phyloP scores from a whole-genome alignment of 75 land plant genomes.

The Selaginella moellendorffii region DNA sequence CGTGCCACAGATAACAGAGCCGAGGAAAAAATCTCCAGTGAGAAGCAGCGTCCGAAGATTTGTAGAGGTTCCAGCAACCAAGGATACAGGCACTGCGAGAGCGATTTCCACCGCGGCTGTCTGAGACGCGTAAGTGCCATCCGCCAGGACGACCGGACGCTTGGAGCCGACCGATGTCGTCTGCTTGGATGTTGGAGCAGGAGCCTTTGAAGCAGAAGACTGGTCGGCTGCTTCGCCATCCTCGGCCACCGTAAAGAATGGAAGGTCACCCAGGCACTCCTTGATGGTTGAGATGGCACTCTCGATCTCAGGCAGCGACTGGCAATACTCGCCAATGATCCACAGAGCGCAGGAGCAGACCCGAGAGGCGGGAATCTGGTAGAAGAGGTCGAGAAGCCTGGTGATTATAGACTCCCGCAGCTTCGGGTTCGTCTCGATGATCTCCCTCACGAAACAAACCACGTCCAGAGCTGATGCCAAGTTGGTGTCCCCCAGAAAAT shows the following conservation, averaged over 20 bases:
- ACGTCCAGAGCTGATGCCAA: constrained; percentile 80
- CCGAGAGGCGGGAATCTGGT: constrained; percentile 60
- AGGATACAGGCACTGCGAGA: constrained; percentile 32
- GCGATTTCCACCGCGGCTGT: constrained; percentile 82
- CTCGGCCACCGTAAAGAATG: constrained; percentile 56
- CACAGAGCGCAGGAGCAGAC: constrained; percentile 90
- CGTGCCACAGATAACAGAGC: constrained; percentile 63
- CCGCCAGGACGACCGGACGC: constrained; percentile 74
- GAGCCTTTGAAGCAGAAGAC: background rate
- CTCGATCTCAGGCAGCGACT: constrained; percentile 70
- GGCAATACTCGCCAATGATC: constrained; percentile 86
- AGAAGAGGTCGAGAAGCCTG: constrained; percentile 65
- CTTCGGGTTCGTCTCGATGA: constrained; percentile 81
- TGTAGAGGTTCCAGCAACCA: constrained; percentile 30
- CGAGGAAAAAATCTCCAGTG: constrained; percentile 80
- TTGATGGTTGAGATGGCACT: constrained; percentile 73
- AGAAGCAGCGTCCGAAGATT: constrained; percentile 67
- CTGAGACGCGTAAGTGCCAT: constrained; percentile 91
- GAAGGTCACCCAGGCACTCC: constrained; percentile 79
- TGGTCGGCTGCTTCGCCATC: constrained; percentile 37
- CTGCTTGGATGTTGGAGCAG: background rate
- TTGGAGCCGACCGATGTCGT: constrained; percentile 35
- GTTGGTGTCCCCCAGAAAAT: constrained; percentile 77
- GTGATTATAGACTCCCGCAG: constrained; percentile 66
- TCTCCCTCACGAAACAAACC: constrained; percentile 70